Conservation (phyloP, 2,329 filamentous ascomycete genomes). For the Scedosporium boydii region DNA sequence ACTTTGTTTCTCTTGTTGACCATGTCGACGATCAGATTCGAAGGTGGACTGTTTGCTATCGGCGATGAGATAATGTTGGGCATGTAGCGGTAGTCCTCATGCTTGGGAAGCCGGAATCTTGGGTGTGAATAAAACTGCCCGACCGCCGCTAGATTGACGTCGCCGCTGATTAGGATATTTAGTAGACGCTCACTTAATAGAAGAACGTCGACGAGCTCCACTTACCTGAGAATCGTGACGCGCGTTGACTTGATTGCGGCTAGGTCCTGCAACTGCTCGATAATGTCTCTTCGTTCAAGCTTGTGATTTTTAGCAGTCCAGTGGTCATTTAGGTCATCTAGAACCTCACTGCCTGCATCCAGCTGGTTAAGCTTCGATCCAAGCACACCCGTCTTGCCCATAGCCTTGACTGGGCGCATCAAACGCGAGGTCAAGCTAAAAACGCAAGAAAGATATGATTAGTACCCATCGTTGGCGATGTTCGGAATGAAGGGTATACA, state of each 20-base stretch:
- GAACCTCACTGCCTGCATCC: slow-evolving; percentile 82
- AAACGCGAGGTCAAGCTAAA: slow-evolving; percentile 29
- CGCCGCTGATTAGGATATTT: slow-evolving; percentile 50
- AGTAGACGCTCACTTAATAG: background rate
- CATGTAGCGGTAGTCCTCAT: slow-evolving; percentile 93
- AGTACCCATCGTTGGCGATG: background rate
- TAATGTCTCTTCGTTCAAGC: slow-evolving; percentile 72
- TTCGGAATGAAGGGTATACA: background rate
- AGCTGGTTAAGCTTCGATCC: slow-evolving; percentile 79
- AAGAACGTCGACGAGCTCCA: slow-evolving; percentile 3
- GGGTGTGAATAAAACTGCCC: slow-evolving; percentile 94
- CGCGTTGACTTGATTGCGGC: slow-evolving; percentile 88
- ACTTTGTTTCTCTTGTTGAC: slow-evolving; percentile 88
- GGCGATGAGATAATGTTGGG: slow-evolving; percentile 89
- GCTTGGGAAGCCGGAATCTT: slow-evolving; percentile 68
- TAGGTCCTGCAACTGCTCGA: slow-evolving; percentile 87
- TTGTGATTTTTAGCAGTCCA: slow-evolving; percentile 98
- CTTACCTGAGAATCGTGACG: slow-evolving; percentile 72
- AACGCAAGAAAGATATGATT: background rate
- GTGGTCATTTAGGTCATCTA: slow-evolving; percentile 90
- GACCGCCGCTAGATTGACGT: slow-evolving; percentile 85
- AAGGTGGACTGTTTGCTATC: slow-evolving; percentile 85
- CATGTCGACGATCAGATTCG: slow-evolving; percentile 79
- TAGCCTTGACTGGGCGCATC: slow-evolving; percentile 81
- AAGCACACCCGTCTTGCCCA: slow-evolving; percentile 73